phyloP scores from a whole-genome alignment of 2,329 filamentous ascomycete species.

The Graphiopsis chlorocephala region DNA sequence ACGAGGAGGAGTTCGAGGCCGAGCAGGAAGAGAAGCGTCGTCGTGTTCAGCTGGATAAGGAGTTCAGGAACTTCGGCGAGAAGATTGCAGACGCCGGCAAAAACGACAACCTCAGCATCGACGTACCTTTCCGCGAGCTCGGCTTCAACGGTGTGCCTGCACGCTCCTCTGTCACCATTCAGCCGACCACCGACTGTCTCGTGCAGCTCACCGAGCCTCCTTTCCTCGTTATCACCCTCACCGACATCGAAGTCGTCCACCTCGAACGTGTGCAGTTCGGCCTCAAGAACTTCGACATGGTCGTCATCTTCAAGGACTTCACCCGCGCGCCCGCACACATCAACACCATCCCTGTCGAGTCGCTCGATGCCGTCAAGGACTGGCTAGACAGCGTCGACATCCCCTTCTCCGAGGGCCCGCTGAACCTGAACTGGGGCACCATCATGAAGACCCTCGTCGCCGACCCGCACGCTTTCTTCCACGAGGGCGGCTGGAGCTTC shows the following conservation, averaged over 20 bases:
- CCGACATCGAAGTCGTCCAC: conserved; percentile 94
- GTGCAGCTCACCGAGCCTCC: conserved; percentile 96
- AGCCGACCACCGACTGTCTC: conserved; percentile 93
- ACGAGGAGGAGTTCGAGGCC: conserved; percentile 97
- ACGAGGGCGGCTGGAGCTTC: conserved; percentile 93
- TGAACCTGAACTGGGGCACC: conserved; percentile 97
- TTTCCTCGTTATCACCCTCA: conserved; percentile 91
- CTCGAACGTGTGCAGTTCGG: conserved; percentile 94
- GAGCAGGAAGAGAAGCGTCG: conserved; percentile 95
- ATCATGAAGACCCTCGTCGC: conserved; percentile 99
- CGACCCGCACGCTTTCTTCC: conserved; percentile 93
- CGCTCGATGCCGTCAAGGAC: conserved; percentile 91
- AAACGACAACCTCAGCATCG: conserved; percentile 85
- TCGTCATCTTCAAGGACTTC: conserved; percentile 98
- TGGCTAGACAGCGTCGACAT: conserved; percentile 97
- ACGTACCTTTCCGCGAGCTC: conserved; percentile 94
- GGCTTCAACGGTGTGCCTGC: conserved; percentile 96
- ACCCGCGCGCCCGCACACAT: conserved; percentile 85
- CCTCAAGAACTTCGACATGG: conserved; percentile 97
- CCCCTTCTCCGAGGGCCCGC: conserved; percentile 85
- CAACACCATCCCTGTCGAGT: conserved; percentile 97
- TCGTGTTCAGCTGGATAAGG: conserved; percentile 85
- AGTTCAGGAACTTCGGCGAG: conserved; percentile 94
- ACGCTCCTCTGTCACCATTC: conserved; percentile 90
- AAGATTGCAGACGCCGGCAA: conserved; percentile 96